A percentile compares a stretch with the other conserved stretches of the same genome.
These are phyloP conservation scores for Madurella mycetomatis DNA, from an alignment of 2,329 filamentous ascomycete genomes.

Conservation along the genomic window DNA sequence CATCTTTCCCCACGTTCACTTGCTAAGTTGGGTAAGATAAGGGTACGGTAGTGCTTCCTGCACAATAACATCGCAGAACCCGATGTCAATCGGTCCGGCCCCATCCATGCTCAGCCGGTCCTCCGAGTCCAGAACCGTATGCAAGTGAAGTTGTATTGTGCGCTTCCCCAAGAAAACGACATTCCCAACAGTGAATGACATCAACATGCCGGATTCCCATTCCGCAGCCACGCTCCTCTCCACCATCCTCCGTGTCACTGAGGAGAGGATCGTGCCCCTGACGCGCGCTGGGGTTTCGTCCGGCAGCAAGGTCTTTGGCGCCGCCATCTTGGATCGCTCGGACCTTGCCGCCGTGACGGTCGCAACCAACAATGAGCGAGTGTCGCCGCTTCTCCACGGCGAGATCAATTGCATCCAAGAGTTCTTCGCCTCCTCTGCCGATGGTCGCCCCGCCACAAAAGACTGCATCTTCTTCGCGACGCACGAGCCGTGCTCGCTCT, in stretches of 20 bases:
- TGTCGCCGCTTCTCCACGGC: slow-evolving; percentile 53
- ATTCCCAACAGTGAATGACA: too few species aligned
- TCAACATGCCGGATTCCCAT: slow-evolving; percentile 19
- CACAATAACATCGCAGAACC: too few species aligned
- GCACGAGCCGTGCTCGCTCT: slow-evolving; percentile 56
- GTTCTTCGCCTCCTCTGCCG: slow-evolving; percentile 44
- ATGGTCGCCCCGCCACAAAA: slow-evolving; percentile 29
- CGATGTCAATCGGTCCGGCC: too few species aligned
- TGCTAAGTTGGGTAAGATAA: too few species aligned
- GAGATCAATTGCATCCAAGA: slow-evolving; percentile 58
- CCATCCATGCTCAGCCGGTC: too few species aligned
- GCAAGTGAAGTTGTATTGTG: too few species aligned
- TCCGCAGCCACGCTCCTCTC: slow-evolving; percentile 34
- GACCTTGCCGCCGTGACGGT: slow-evolving; percentile 42
- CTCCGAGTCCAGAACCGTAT: too few species aligned
- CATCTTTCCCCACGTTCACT: too few species aligned
- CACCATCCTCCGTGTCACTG: slow-evolving; percentile 40
- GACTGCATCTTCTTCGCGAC: slow-evolving; percentile 56
- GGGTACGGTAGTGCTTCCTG: too few species aligned
- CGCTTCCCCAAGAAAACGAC: too few species aligned
- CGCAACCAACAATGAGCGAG: slow-evolving; percentile 52
- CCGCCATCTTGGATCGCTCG: slow-evolving; percentile 45
- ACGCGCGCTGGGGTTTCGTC: slow-evolving; percentile 46
- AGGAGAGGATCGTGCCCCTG: slow-evolving; percentile 47
- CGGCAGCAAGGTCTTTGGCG: slow-evolving; percentile 54